Percentiles rank a stretch among this genome's conserved stretches.
Conservation (phyloP, 2,329 filamentous ascomycete species). For the Colletotrichum theobromicola region DNA sequence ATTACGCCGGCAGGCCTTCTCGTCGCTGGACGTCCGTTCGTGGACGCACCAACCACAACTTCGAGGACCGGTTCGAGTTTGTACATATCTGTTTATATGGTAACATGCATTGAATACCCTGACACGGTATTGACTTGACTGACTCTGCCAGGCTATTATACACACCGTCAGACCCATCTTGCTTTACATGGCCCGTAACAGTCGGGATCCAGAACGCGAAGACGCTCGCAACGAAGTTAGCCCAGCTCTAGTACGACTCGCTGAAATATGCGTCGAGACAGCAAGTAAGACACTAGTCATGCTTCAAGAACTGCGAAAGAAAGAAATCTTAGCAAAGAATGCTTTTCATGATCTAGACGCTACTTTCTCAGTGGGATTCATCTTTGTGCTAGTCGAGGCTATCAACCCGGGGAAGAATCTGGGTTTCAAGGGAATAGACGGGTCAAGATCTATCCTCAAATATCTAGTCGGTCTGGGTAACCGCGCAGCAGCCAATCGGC, state of each 20-base stretch:
- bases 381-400: conserved; percentile 15
- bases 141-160: neutral
- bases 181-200: conserved; percentile 11
- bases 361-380: conserved; percentile 7
- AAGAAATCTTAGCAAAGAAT: conserved; percentile 6
- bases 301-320: neutral
- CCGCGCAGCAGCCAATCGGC: conserved; percentile 2
- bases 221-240: neutral
- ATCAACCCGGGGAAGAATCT: conserved; percentile 6
- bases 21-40: neutral
- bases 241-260: neutral
- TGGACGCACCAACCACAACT: neutral
- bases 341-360: conserved; percentile 10
- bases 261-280: conserved; percentile 14
- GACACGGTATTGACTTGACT: neutral
- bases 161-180: conserved; percentile 10
- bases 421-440: neutral
- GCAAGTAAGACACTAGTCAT: conserved; percentile 13
- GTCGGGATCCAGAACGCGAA: neutral
- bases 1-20: neutral
- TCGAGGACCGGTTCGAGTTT: conserved; percentile 5
- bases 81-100: conserved; percentile 1
- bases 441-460: neutral
- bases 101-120: neutral
- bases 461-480: conserved; percentile 11